Conservation (phyloP, 306 rosid species). For the Citrullus colocynthis region DNA sequence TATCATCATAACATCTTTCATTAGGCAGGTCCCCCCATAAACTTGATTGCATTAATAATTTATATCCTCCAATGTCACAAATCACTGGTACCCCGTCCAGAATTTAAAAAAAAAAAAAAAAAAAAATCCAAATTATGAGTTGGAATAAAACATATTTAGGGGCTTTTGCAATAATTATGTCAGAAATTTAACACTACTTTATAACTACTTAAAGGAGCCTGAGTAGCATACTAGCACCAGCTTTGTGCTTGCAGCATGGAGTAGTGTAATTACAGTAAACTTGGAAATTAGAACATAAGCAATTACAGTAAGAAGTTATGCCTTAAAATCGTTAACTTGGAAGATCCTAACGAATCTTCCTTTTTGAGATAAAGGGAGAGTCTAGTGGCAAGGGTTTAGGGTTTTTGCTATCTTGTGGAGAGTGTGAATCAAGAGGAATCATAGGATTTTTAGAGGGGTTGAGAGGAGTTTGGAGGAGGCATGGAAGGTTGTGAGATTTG, state of each 20-base stretch:
- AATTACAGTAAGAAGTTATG: conserved; percentile 4
- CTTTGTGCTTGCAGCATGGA: background rate
- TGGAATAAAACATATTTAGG: background rate
- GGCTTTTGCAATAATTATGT: background rate
- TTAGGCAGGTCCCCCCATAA: background rate
- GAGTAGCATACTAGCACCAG: background rate
- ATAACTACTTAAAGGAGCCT: background rate
- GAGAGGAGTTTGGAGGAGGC: background rate
- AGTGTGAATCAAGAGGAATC: background rate
- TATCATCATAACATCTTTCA: background rate
- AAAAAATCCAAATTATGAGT: background rate
- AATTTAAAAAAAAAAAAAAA: too few species aligned
- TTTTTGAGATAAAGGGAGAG: background rate
- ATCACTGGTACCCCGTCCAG: background rate
- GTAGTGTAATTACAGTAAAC: background rate
- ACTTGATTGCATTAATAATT: background rate
- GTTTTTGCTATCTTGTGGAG: background rate
- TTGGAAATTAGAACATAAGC: background rate
- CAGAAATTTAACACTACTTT: background rate
- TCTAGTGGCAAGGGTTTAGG: background rate
- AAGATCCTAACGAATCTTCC: too few species aligned
- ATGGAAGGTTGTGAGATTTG: background rate
- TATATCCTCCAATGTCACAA: background rate
- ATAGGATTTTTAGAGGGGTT: background rate
- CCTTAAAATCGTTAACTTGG: conserved; percentile 3